Base-by-base conservation (phyloP, 306 rosid species). In the Ammopiptanthus mongolicus region DNA sequence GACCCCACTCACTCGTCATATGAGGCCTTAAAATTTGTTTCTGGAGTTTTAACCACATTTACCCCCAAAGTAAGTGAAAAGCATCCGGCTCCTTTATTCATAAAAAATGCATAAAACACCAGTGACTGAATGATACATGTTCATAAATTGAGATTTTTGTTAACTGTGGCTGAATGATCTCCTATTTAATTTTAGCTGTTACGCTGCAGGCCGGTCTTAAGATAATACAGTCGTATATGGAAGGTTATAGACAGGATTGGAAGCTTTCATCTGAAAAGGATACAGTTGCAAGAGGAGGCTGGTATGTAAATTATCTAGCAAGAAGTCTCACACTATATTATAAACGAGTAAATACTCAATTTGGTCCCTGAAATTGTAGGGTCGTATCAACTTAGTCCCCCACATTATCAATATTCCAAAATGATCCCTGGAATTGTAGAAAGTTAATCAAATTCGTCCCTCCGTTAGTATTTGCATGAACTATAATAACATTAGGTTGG, bases 201-300 rank as follows among this genome's bases (percentile, higher is more conserved):
- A 72, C 31, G n/a, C 48, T 79, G 76, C 80, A 91, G 97, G 93
- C 96, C 6, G 95, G 97, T 76, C 90, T 91, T 65, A 91, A 91
- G 88, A 88, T 91, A 78, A 86, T 94, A 80, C 88, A 91, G 53
- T 69, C 72, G 62, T 88, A 90, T 77, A 84, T 87, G 97, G 97
- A 94, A 82, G 98, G 98, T 51, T 94, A 94, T 77, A 72, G 97
- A 69, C 98, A 94, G 82, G 96, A 94, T 52, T 91, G 98, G 96
- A 86, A 94, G 83, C 96, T 94, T 57, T 91, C 98, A 29, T 94
- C 80, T 67, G 88, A 94, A 84, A 87, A 81, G 73, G 95, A 94
- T 75, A 94, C 97, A 0, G 85, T 88, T 56, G 14, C 55, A 47
- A 84, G 83, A 87, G 98, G 97, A 29, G 97, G 98, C 82, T 94